Base-by-base conservation (phyloP, 2,329 filamentous ascomycete species). In the Neofusicoccum sp. region DNA sequence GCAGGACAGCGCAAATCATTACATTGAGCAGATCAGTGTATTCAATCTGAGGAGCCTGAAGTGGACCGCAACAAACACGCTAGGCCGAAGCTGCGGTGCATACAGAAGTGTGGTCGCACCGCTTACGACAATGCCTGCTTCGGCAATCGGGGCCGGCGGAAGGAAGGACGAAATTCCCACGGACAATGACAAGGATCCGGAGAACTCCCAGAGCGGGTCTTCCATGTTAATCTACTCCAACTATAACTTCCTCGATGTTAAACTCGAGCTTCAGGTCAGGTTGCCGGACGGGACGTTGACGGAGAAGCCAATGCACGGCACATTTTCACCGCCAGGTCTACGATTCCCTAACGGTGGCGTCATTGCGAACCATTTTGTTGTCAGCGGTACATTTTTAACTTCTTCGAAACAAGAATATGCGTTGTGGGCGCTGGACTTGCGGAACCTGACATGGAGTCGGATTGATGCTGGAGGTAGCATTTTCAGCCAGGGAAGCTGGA, bases 361-460 rank as follows among this genome's bases (percentile, higher is more conserved):
- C 49, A 93, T 98, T 66, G 93, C 96, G 73, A 93, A 91, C 5
- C 90, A 97, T 73, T 98, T 99, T 69, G 92, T 99, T 44, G 93
- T 99, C 24, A 97, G 93, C 71, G 95, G 95, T 30, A 99, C 95
- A 0, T 98, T 98, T 72, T 83, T 99, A 61, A 99, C 95, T 0
- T 97, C 93, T 1, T 97, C 93, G 1, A 98, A 97, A 76, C 93
- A 98, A 72, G 95, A 99, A 73, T 99, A 98, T 75, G 93, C 95
- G 0, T 81, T 99, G 1, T 99, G 95, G 95, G 93, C 95, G 2
- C 78, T 99, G 49, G 93, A 99, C 70, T 77, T 99, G 60, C 86
- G 89, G 62, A 95, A 88, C 0, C 78, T 99, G 58, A 95, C 89
- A 0, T 99, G 95, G 95, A 93, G 89, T 60, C 89, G 93, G 7